Conservation (phyloP, 2,329 filamentous ascomycete genomes). For the Fusarium albidum region DNA sequence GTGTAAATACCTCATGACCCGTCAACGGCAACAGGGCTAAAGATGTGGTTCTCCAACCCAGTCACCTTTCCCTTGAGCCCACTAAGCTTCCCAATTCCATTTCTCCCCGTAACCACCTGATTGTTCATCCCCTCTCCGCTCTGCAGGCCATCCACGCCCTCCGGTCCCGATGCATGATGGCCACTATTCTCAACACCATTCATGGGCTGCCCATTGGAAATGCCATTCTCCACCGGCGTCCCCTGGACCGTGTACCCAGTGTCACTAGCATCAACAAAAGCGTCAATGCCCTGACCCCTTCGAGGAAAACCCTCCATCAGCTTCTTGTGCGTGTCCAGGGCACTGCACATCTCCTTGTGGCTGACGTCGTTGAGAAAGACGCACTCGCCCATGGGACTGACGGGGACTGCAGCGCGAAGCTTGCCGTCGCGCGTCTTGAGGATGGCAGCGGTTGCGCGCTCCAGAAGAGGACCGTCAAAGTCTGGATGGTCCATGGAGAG, state of each 20-base stretch:
- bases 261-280: conserved; percentile 74
- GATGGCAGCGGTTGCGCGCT: conserved; percentile 72
- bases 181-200: conserved; percentile 23
- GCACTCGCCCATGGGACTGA: conserved; percentile 70
- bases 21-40: conserved; percentile 25
- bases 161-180: conserved; percentile 26
- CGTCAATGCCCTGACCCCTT: conserved; percentile 71
- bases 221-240: conserved; percentile 29
- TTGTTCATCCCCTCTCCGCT: conserved; percentile 19
- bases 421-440: conserved; percentile 75
- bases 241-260: conserved; percentile 63
- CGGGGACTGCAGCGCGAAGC: conserved; percentile 72
- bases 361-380: conserved; percentile 74
- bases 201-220: neutral
- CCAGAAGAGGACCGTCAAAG: conserved; percentile 71
- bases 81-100: conserved; percentile 11
- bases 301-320: conserved; percentile 70
- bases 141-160: conserved; percentile 33
- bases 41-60: conserved; percentile 13
- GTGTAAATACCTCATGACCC: too few relatives aligned
- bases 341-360: conserved; percentile 67
- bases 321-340: conserved; percentile 69
- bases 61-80: conserved; percentile 30
- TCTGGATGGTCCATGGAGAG: conserved; percentile 75
- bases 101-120: conserved; percentile 18